A percentile compares a stretch with the other conserved stretches of the same genome.
phyloP scores from a whole-genome alignment of 192 early-diverging fungal species.

The Thoreauomyces humboldtii region DNA sequence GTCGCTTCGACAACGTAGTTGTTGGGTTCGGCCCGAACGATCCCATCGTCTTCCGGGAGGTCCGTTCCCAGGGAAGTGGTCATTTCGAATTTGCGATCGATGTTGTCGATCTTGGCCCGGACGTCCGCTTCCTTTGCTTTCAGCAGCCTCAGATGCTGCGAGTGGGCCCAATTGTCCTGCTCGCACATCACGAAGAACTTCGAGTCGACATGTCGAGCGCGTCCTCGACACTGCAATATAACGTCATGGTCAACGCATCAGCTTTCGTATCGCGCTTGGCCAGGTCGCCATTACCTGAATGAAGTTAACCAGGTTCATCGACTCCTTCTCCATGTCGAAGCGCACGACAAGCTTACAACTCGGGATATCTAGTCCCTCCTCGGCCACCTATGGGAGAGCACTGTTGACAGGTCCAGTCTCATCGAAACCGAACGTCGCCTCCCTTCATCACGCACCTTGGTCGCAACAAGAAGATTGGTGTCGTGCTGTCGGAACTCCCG shows the following conservation, averaged over 20 bases:
- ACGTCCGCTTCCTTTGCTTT: neutral
- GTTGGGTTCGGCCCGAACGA: conserved; percentile 1
- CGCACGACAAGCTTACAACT: conserved; percentile 85
- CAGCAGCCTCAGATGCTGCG: conserved; percentile 2
- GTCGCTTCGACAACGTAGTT: conserved; percentile 62
- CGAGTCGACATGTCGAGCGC: conserved; percentile 71
- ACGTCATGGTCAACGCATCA: conserved; percentile 75
- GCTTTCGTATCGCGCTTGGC: conserved; percentile 81
- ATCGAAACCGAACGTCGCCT: too few species aligned
- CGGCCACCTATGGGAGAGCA: conserved; percentile 67
- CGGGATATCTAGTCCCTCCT: conserved; percentile 93
- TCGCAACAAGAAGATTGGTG: conserved; percentile 82
- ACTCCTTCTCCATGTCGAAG: conserved; percentile 42
- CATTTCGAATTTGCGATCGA: too few species aligned
- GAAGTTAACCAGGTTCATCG: conserved; percentile 34
- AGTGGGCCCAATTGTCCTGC: conserved; percentile 30
- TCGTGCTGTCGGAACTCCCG: conserved; percentile 61
- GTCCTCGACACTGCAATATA: conserved; percentile 70
- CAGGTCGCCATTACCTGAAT: conserved; percentile 63
- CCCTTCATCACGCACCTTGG: conserved; percentile 44
- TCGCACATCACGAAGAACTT: conserved; percentile 64
- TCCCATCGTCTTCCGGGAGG: conserved; percentile 36
- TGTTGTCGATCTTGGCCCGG: conserved; percentile 18
- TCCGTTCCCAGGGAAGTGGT: conserved; percentile 37
- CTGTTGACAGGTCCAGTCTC: too few species aligned